Evolutionary conservation across 352 stramenopile genomes (phyloP), one percentile per base, ranked within the genome.

Genomic region (Phytophthora nicotianae): DNA sequence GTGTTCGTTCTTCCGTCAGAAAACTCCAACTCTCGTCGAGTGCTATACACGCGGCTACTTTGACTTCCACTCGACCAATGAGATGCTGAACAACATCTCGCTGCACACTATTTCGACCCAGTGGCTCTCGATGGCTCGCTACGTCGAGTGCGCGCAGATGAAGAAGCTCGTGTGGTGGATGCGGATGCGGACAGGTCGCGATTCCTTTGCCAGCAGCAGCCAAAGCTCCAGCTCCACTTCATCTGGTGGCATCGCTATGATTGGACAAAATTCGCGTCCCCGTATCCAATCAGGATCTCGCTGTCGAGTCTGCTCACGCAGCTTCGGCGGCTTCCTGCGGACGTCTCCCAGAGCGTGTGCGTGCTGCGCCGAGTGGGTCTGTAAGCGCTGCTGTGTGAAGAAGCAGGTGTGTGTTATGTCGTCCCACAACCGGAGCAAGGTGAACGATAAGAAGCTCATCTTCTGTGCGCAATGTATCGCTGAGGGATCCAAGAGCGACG

Each of bases 151-250:
- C 37, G 72, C 72, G 16, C 72, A 78, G 48, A 81, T 78, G 70
- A 81, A 78, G 57, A 81, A 81, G 46, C 62, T 81, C n/a, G 51
- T 74, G 37, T 78, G 72, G 69, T 74, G 69, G 68, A 77, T 78
- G 50, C 62, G 63, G 1, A 42, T 74, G 42, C 65, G 58, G 38
- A 78, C 66, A 21, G 66, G 69, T n/a, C 65, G 72, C 35, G 69
- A 74, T 43, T 77, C 72, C 5, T 78, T 78, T 46, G 65, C 66
- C 0, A 81, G 72, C 55, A 81, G 58, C 37, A 77, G 58, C 29
- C 65, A 76, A 43, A 67, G 54, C 8, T 74, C 65, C 33, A 68
- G 68, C 32, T 75, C 65, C 0, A 77, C 58, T 5, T 78, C 65
- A 1, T 67, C 60, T n/a, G 59, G 58, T 16, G 50, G 46, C 27